Conservation (phyloP, 768 basidiomycete species). For the Xerocomus potaroensis region DNA sequence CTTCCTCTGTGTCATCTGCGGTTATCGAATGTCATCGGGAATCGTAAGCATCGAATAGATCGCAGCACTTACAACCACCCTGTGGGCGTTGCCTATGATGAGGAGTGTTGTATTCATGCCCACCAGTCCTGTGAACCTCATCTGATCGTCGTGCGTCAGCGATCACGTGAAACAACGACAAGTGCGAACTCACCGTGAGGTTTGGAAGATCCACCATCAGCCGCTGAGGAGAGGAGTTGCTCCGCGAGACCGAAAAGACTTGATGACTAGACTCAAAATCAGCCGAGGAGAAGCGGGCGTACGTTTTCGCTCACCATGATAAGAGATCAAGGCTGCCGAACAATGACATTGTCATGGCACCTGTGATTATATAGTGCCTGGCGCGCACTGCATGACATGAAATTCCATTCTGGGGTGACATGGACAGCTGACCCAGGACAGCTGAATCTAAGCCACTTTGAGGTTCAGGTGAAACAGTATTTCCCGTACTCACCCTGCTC, state of each 20-base stretch:
- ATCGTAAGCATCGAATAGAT: constrained; percentile 5
- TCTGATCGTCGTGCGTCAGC: constrained; percentile 28
- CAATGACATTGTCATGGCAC: constrained; percentile 8
- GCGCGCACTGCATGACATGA: constrained; percentile 17
- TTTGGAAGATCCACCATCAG: constrained; percentile 11
- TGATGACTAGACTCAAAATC: constrained; percentile 45
- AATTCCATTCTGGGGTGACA: constrained; percentile 21
- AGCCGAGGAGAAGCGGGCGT: background rate
- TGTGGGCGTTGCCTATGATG: constrained; percentile 35
- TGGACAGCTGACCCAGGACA: constrained; percentile 14
- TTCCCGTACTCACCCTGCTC: background rate
- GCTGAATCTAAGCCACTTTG: constrained; percentile 1
- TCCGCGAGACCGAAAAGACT: constrained; percentile 70
- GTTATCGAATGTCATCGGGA: constrained; percentile 1
- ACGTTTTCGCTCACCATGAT: constrained; percentile 22
- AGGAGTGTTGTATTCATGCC: constrained; percentile 57
- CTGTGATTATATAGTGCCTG: constrained; percentile 12
- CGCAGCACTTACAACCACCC: constrained; percentile 22
- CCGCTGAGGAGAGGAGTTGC: constrained; percentile 53
- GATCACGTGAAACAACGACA: background rate
- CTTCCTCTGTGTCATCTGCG: constrained; percentile 63
- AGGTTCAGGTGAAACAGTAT: background rate
- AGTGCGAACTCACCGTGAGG: constrained; percentile 6
- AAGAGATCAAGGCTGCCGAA: constrained; percentile 7
- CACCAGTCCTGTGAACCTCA: constrained; percentile 53